These are phyloP conservation scores for Salinomyces thailandicus DNA, from an alignment of 2,329 filamentous ascomycete genomes.

Conservation along the genomic window DNA sequence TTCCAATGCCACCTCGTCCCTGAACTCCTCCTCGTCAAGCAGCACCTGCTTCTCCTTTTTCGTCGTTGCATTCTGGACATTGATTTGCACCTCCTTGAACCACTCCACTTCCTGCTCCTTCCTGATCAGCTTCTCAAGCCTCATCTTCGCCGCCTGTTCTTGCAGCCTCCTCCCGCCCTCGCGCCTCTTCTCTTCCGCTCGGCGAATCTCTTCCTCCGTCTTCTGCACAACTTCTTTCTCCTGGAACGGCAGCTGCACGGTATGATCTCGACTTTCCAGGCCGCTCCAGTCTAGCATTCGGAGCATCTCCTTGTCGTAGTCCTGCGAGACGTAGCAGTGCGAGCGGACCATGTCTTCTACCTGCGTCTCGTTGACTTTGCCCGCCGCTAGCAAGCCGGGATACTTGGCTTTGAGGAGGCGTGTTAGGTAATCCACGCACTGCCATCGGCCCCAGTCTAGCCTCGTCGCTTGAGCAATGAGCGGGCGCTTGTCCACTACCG, in stretches of 20 bases:
- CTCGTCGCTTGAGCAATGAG: constrained; percentile 76
- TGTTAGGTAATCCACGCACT: constrained; percentile 80
- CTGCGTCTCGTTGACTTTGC: constrained; percentile 73
- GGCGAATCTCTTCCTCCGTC: constrained; percentile 82
- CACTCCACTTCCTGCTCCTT: constrained; percentile 95
- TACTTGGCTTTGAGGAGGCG: constrained; percentile 90
- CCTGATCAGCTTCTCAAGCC: constrained; percentile 83
- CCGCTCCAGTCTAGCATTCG: constrained; percentile 82
- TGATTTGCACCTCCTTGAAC: constrained; percentile 70
- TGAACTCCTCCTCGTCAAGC: constrained; percentile 76
- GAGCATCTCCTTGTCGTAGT: constrained; percentile 70
- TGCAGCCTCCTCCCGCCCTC: constrained; percentile 86
- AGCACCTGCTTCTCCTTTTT: constrained; percentile 87
- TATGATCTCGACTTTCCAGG: constrained; percentile 75
- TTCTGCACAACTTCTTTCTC: constrained; percentile 87
- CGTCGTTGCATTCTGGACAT: constrained; percentile 57
- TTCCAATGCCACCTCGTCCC: constrained; percentile 79
- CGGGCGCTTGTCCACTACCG: constrained; percentile 77
- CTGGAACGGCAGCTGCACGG: constrained; percentile 87
- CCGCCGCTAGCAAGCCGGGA: constrained; percentile 57
- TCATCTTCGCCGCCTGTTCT: constrained; percentile 95
- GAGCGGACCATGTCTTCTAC: constrained; percentile 78
- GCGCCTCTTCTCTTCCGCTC: constrained; percentile 85
- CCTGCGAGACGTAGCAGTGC: constrained; percentile 78
- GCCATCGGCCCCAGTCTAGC: constrained; percentile 88